phyloP scores from a whole-genome alignment of 768 basidiomycete species.

The Leccinum arenicola region DNA sequence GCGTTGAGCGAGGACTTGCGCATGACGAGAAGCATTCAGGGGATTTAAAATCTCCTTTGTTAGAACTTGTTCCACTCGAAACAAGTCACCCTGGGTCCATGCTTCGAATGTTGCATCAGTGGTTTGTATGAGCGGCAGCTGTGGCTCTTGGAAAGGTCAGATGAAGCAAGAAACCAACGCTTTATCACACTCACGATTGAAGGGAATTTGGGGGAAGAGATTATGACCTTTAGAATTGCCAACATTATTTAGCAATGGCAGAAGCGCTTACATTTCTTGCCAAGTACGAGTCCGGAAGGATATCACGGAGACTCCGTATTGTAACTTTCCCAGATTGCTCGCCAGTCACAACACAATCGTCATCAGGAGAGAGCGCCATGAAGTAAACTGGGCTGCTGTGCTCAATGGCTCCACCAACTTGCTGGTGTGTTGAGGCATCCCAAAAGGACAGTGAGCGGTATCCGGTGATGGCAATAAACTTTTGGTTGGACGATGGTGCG shows the following conservation, averaged over 20 bases:
- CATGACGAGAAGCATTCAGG: no score
- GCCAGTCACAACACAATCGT: neutral
- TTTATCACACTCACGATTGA: neutral
- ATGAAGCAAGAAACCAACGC: fast-evolving
- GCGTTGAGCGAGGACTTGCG: no score
- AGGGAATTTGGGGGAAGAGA: no score
- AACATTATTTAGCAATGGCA: neutral
- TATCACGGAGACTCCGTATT: no score
- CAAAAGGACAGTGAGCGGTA: neutral
- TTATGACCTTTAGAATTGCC: neutral
- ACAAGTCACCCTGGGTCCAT: neutral
- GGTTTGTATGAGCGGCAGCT: neutral
- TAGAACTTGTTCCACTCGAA: no score
- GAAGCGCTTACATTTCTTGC: no score
- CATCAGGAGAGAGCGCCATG: neutral
- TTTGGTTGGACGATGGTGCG: neutral
- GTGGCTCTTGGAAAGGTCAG: neutral
- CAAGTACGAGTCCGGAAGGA: no score
- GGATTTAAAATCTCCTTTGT: no score
- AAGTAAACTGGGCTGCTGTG: neutral
- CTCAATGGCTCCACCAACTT: neutral
- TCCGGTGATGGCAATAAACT: neutral
- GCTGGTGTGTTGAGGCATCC: neutral
- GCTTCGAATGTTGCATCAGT: neutral
- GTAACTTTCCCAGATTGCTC: no score